A percentile compares a stretch with the other conserved stretches of the same genome.
Evolutionary conservation across 2,329 filamentous ascomycete species (phyloP).

Genomic region (Monosporascus sp.): DNA sequence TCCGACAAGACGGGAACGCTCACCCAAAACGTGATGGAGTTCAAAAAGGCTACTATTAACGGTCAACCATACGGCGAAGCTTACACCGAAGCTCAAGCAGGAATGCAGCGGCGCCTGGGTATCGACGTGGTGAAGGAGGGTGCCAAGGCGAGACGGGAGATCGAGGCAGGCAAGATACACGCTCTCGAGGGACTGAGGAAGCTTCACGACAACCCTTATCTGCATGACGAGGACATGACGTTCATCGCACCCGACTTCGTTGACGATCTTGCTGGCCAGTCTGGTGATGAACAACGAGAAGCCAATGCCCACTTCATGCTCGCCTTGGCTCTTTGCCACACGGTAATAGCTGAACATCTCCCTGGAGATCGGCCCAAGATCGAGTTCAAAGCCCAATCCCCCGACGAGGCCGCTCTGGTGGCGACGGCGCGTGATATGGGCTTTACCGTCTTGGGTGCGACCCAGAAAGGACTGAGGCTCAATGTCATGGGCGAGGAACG

Average conservation of each 20-base stretch:
- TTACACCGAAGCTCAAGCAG: conserved; percentile 93
- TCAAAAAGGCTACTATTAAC: conserved; percentile 97
- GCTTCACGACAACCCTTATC: conserved; percentile 83
- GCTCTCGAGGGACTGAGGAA: conserved; percentile 70
- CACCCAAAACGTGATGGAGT: conserved; percentile 96
- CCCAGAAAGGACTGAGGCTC: conserved; percentile 73
- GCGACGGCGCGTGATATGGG: conserved; percentile 92
- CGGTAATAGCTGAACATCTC: conserved; percentile 83
- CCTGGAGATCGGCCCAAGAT: conserved; percentile 90
- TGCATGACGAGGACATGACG: conserved; percentile 83
- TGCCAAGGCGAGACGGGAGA: conserved; percentile 67
- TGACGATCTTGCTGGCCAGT: conserved; percentile 71
- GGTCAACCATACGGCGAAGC: conserved; percentile 95
- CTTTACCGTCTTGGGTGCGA: conserved; percentile 81
- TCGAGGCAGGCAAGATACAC: conserved; percentile 67
- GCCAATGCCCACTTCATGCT: conserved; percentile 92
- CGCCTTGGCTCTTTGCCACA: conserved; percentile 90
- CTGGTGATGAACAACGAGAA: conserved; percentile 67
- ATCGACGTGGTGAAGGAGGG: conserved; percentile 80
- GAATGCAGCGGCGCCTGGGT: conserved; percentile 89
- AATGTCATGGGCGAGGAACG: conserved; percentile 84
- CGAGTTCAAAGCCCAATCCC: conserved; percentile 94
- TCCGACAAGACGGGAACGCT: conserved; percentile 90
- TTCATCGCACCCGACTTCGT: conserved; percentile 91
- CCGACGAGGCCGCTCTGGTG: conserved; percentile 91